phyloP scores from a whole-genome alignment of 2,329 filamentous ascomycete genomes.

The Ophiostoma sp. region DNA sequence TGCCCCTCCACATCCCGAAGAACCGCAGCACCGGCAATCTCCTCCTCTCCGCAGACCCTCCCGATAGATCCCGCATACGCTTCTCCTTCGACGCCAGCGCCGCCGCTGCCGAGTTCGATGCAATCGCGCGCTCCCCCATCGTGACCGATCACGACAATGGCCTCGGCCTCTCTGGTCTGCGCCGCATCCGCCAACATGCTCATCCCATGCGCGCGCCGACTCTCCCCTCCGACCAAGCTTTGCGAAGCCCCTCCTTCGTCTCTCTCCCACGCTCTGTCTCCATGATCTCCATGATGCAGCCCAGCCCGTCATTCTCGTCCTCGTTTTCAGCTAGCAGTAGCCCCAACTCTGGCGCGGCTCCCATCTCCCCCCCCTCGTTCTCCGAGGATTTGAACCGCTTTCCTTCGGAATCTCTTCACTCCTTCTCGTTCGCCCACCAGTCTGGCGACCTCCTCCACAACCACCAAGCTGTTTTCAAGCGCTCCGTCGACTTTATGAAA shows the following conservation, averaged over 20 bases:
- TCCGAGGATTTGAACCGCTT: slow-evolving; percentile 88
- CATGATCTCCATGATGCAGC: slow-evolving; percentile 59
- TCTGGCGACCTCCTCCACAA: slow-evolving; percentile 88
- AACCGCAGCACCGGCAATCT: slow-evolving; percentile 62
- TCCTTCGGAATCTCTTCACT: slow-evolving; percentile 91
- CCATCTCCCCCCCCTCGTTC: slow-evolving; percentile 65
- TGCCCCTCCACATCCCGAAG: slow-evolving; percentile 52
- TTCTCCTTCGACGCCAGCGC: slow-evolving; percentile 72
- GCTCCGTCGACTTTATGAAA: slow-evolving; percentile 94
- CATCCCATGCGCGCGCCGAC: slow-evolving; percentile 61
- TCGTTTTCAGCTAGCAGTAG: background rate
- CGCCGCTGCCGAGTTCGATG: slow-evolving; percentile 58
- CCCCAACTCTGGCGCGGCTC: slow-evolving; percentile 48
- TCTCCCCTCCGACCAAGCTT: slow-evolving; percentile 59
- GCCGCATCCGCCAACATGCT: slow-evolving; percentile 80
- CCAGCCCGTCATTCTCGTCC: slow-evolving; percentile 40
- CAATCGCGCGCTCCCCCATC: slow-evolving; percentile 71
- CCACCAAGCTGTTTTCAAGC: slow-evolving; percentile 85
- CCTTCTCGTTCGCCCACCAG: slow-evolving; percentile 95
- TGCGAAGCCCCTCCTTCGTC: slow-evolving; percentile 51
- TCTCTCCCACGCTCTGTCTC: slow-evolving; percentile 62
- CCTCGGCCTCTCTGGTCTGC: slow-evolving; percentile 75
- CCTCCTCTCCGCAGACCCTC: slow-evolving; percentile 42
- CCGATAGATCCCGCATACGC: slow-evolving; percentile 58
- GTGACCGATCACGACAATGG: slow-evolving; percentile 84